These are phyloP conservation scores for Boechera retrofracta DNA, from an alignment of 345 rosid genomes.

Conservation along the genomic window DNA sequence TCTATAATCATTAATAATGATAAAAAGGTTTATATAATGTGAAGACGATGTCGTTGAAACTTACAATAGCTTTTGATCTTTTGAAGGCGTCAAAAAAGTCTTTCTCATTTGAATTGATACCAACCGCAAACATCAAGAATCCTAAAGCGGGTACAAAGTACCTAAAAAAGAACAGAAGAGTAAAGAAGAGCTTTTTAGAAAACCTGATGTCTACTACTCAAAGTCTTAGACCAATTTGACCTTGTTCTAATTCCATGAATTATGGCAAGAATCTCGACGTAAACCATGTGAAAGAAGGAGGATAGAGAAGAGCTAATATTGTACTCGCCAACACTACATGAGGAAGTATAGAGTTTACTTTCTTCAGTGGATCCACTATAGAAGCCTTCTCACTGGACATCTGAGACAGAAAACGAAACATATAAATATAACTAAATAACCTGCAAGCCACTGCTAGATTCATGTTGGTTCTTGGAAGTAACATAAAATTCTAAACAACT, in stretches of 20 bases:
- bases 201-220: not conserved
- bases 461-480: not conserved
- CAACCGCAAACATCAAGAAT: conserved; percentile 97
- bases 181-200: not conserved
- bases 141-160: conserved; percentile 96
- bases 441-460: conserved; percentile 14
- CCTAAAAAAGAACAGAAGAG: conserved; percentile 52
- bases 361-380: conserved; percentile 63
- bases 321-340: conserved; percentile 89
- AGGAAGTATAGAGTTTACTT: conserved; percentile 81
- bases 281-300: conserved; percentile 97
- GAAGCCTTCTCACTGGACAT: conserved; percentile 47
- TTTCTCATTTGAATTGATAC: conserved; percentile 84
- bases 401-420: conserved; percentile 40
- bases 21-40: not conserved
- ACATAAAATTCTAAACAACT: not conserved
- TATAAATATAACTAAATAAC: not conserved
- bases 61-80: conserved; percentile 79
- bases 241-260: not conserved
- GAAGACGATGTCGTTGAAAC: conserved; percentile 12
- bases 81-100: conserved; percentile 90
- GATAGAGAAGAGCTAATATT: conserved; percentile 81
- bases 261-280: conserved; percentile 65
- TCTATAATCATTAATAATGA: not conserved
- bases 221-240: not conserved